Conservation (phyloP, 192 early-diverging fungal genomes). For the Umbelopsis vinacea region DNA sequence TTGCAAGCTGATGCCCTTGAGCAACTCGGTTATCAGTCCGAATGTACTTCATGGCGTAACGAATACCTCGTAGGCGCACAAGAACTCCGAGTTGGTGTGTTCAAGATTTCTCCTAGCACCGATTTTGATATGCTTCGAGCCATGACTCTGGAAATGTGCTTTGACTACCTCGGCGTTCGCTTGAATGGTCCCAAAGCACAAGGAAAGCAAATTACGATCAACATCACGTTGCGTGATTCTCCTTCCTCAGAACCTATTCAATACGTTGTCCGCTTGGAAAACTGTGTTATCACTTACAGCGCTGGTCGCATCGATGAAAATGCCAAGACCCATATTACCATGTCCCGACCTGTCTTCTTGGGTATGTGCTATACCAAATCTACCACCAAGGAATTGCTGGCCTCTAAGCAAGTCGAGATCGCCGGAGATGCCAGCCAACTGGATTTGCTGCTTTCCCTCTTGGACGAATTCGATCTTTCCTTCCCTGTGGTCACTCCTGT, state of each 20-base stretch:
- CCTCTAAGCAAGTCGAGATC: background rate
- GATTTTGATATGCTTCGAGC: background rate
- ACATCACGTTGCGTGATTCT: background rate
- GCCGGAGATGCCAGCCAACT: background rate
- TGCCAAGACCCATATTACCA: background rate
- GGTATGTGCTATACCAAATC: background rate
- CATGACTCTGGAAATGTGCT: conserved; percentile 1
- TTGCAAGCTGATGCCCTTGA: conserved; percentile 14
- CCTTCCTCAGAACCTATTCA: background rate
- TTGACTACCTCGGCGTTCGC: background rate
- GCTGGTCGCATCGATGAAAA: background rate
- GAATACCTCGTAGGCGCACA: background rate
- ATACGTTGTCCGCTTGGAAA: conserved; percentile 2
- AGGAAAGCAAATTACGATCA: background rate
- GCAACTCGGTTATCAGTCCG: background rate
- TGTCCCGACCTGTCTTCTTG: background rate
- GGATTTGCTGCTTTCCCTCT: background rate
- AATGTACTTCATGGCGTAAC: background rate
- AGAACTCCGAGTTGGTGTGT: background rate
- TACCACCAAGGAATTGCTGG: background rate
- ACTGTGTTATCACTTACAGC: background rate
- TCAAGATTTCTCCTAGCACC: background rate
- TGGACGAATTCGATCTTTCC: background rate
- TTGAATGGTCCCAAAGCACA: conserved; percentile 1
- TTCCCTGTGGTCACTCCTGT: conserved; percentile 5